Evolutionary conservation across 2,329 filamentous ascomycete species (phyloP).

Genomic region (Hypocreales sp.): DNA sequence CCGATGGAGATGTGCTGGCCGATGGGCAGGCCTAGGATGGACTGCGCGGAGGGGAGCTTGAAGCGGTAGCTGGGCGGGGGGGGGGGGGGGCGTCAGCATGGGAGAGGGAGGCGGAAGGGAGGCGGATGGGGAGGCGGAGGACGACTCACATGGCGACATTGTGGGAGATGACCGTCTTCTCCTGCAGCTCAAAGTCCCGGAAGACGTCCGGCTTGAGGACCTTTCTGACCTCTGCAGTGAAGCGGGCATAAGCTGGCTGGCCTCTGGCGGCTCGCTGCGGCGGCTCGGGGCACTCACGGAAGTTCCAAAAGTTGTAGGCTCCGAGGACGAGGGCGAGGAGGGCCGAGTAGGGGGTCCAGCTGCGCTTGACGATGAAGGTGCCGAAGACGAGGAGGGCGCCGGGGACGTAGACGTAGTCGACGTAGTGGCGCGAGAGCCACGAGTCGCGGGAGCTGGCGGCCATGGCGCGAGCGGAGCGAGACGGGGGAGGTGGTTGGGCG

Average conservation of each 20-base stretch:
- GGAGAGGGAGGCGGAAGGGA: not conserved
- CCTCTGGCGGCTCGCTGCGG: not conserved
- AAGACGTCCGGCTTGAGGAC: conserved; percentile 77
- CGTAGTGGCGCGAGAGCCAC: conserved; percentile 41
- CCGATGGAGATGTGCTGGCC: conserved; percentile 98
- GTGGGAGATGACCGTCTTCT: conserved; percentile 93
- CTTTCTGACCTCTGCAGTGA: conserved; percentile 50
- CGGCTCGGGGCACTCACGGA: conserved; percentile 38
- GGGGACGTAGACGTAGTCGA: conserved; percentile 74
- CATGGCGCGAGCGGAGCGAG: too few species aligned
- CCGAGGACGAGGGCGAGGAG: conserved; percentile 50
- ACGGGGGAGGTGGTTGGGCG: too few species aligned
- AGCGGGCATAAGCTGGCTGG: not conserved
- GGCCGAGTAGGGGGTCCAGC: conserved; percentile 59
- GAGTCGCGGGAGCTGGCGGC: conserved; percentile 12
- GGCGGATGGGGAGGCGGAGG: not conserved
- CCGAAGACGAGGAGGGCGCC: conserved; percentile 65
- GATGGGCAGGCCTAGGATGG: conserved; percentile 90
- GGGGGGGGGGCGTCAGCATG: not conserved
- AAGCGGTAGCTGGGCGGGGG: conserved; percentile 62
- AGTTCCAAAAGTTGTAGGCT: conserved; percentile 54
- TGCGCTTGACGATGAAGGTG: conserved; percentile 60
- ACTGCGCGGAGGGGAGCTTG: conserved; percentile 57
- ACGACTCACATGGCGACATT: conserved; percentile 83
- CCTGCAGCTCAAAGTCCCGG: conserved; percentile 82